phyloP scores from a whole-genome alignment of 768 basidiomycete genomes.

The Roridomyces roridus region DNA sequence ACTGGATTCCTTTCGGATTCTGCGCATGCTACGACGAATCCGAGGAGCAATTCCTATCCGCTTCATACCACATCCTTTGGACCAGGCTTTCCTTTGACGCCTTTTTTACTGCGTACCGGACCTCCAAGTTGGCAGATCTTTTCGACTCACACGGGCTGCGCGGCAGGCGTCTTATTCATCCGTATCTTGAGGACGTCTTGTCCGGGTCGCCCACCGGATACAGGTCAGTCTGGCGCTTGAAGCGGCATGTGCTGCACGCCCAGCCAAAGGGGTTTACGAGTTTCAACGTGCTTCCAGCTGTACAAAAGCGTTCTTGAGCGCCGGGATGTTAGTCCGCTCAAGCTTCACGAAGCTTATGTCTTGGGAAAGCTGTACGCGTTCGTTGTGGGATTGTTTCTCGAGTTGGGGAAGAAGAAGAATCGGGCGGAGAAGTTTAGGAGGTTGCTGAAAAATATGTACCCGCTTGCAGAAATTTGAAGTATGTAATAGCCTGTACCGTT shows the following conservation, averaged over 20 bases:
- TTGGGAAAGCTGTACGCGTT: slow-evolving; percentile 37
- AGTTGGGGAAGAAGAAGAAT: slow-evolving; percentile 29
- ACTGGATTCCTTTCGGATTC: slow-evolving; percentile 28
- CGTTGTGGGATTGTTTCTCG: slow-evolving; percentile 26
- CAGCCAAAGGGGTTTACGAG: slow-evolving; percentile 32
- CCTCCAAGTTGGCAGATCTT: slow-evolving; percentile 31
- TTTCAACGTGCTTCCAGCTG: too few species aligned
- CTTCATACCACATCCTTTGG: slow-evolving; percentile 32
- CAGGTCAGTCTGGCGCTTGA: slow-evolving; percentile 46
- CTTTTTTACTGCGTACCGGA: slow-evolving; percentile 35
- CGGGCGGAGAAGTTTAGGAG: slow-evolving; percentile 28
- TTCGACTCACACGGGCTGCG: slow-evolving; percentile 29
- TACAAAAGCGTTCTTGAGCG: slow-evolving; percentile 40
- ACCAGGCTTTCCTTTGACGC: slow-evolving; percentile 41
- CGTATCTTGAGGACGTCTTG: slow-evolving; percentile 34
- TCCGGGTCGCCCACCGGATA: slow-evolving; percentile 9
- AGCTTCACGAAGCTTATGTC: slow-evolving; percentile 42
- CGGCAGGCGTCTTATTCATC: slow-evolving; percentile 6
- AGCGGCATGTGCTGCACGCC: slow-evolving; percentile 30
- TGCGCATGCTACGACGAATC: slow-evolving; percentile 19
- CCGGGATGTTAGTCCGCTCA: slow-evolving; percentile 32
- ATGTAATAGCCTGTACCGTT: too few species aligned
- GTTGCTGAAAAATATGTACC: slow-evolving; percentile 40
- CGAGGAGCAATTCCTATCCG: slow-evolving; percentile 15
- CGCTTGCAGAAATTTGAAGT: slow-evolving; percentile 3